Conservation (phyloP, 352 stramenopile species). For the Globisporangium mamillatum region DNA sequence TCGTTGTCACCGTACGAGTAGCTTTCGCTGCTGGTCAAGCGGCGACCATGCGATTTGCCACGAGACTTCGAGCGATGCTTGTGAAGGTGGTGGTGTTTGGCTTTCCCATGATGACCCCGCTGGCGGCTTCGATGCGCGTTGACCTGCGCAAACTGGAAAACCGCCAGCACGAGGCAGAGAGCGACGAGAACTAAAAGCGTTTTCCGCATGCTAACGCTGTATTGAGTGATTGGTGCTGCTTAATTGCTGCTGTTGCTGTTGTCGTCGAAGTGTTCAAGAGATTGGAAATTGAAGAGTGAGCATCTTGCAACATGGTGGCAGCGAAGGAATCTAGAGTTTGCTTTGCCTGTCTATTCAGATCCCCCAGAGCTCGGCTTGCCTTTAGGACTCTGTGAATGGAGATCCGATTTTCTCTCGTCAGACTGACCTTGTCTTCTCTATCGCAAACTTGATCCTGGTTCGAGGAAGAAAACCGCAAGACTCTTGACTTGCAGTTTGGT, state of each 20-base stretch:
- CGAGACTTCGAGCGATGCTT: not conserved
- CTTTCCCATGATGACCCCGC: not conserved
- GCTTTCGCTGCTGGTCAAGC: not conserved
- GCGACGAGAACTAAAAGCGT: not conserved
- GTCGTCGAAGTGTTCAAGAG: not conserved
- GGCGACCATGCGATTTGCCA: not conserved
- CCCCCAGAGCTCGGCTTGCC: not conserved
- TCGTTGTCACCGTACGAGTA: not conserved
- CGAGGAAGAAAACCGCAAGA: not conserved
- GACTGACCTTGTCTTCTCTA: not conserved
- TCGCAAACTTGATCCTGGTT: not conserved
- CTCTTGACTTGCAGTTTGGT: not conserved
- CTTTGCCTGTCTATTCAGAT: not conserved
- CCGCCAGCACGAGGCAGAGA: not conserved
- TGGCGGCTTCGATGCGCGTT: not conserved
- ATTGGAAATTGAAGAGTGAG: not conserved
- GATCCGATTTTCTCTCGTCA: not conserved
- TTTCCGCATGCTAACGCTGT: not conserved
- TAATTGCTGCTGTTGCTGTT: not conserved
- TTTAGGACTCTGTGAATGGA: not conserved
- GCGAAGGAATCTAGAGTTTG: not conserved
- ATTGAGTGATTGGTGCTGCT: not conserved
- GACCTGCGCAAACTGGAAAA: slow-evolving; percentile 1
- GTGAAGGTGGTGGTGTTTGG: not conserved
- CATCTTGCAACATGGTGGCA: not conserved